Conservation (phyloP, 345 rosid species). For the Lepidium aucheri region DNA sequence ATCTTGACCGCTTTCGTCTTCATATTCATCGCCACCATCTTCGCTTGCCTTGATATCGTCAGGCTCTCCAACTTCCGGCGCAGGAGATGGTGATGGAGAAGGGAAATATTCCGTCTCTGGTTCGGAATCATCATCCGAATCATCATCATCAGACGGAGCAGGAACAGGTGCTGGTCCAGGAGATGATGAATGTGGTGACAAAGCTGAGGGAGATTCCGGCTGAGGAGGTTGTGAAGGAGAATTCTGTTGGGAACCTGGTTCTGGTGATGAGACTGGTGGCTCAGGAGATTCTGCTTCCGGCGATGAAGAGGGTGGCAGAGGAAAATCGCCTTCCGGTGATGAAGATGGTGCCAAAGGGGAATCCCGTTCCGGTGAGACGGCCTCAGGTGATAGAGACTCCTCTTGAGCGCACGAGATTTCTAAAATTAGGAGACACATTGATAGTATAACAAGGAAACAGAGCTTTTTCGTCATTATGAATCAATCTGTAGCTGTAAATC, state of each 20-base stretch:
- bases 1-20: background rate
- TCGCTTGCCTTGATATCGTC: constrained; percentile 16
- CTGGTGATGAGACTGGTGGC: background rate
- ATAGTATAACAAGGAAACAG: background rate
- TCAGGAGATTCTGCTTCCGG: background rate
- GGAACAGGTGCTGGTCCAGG: constrained; percentile 1
- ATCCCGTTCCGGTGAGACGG: background rate
- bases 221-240: constrained; percentile 9
- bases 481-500: background rate
- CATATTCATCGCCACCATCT: background rate
- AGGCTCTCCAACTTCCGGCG: background rate
- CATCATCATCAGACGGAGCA: background rate
- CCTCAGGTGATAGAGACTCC: background rate
- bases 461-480: constrained; percentile 11
- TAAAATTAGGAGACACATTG: constrained; percentile 2
- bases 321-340: background rate
- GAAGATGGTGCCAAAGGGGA: background rate
- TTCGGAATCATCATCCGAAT: background rate
- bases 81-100: constrained; percentile 10
- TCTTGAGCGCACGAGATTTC: background rate
- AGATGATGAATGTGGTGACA: background rate
- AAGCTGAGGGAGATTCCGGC: background rate
- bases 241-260: background rate
- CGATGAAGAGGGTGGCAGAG: background rate
- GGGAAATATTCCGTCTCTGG: constrained; percentile 19